Conservation (phyloP, 2,329 filamentous ascomycete genomes). For the Penicillium sp. region DNA sequence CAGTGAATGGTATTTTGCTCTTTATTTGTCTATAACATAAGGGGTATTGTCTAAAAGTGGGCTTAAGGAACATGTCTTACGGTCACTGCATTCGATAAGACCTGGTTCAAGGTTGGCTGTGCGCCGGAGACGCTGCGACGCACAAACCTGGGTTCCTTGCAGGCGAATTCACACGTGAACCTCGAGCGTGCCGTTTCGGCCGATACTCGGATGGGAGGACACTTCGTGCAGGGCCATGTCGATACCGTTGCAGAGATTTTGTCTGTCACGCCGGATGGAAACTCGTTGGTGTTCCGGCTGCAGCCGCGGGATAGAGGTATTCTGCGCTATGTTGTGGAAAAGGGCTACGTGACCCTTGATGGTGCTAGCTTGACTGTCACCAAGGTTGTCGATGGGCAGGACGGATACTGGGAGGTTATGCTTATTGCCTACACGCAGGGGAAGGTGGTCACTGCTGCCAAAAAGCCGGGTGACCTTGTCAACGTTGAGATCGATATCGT, state of each 20-base stretch:
- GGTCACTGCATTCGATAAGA: slow-evolving; percentile 67
- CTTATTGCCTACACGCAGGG: slow-evolving; percentile 95
- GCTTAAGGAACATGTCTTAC: slow-evolving; percentile 75
- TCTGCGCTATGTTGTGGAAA: slow-evolving; percentile 87
- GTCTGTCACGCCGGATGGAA: slow-evolving; percentile 75
- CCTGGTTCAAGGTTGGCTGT: slow-evolving; percentile 83
- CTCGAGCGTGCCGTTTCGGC: slow-evolving; percentile 91
- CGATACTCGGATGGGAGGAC: slow-evolving; percentile 92
- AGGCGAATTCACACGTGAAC: slow-evolving; percentile 70
- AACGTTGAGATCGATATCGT: slow-evolving; percentile 93
- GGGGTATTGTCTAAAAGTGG: not conserved
- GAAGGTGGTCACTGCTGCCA: slow-evolving; percentile 77
- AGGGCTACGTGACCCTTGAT: slow-evolving; percentile 92
- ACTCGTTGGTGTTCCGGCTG: slow-evolving; percentile 84
- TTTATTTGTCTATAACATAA: not conserved
- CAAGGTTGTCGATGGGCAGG: slow-evolving; percentile 72
- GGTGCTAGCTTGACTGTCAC: slow-evolving; percentile 94
- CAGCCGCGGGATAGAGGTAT: slow-evolving; percentile 67
- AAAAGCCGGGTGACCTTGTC: slow-evolving; percentile 75
- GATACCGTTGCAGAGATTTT: slow-evolving; percentile 81
- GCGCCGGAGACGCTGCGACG: slow-evolving; percentile 93
- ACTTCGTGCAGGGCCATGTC: slow-evolving; percentile 97
- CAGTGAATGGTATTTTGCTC: slow-evolving; percentile 69
- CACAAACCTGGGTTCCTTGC: slow-evolving; percentile 83
- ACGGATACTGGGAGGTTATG: slow-evolving; percentile 94